Percentiles rank a stretch among this genome's conserved stretches.
Evolutionary conservation across 73 alveolate species (phyloP).

Genomic region (Symbiodinium natans): DNA sequence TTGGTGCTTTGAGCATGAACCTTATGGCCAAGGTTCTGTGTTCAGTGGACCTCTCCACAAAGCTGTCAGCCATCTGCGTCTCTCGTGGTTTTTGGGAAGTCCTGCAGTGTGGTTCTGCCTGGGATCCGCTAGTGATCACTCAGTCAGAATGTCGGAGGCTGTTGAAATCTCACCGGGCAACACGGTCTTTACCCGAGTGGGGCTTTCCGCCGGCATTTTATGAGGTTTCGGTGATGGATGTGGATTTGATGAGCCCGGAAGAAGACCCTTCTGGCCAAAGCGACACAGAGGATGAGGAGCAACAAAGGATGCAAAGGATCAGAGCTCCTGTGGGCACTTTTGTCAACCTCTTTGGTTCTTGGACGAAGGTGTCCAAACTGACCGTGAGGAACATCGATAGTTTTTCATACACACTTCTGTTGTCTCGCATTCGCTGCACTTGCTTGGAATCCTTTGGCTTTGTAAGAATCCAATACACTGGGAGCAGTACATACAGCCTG

Average conservation of each 20-base stretch:
- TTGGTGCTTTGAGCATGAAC: background rate
- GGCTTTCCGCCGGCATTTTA: background rate
- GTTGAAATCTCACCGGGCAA: background rate
- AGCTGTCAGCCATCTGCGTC: constrained; percentile 34
- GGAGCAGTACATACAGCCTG: background rate
- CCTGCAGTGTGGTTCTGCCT: constrained; percentile 13
- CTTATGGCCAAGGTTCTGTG: background rate
- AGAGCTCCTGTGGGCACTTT: constrained; percentile 22
- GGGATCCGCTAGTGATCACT: constrained; percentile 33
- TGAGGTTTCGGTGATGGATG: background rate
- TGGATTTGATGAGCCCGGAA: constrained; percentile 12
- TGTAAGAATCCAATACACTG: background rate
- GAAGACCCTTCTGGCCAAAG: too few relatives aligned
- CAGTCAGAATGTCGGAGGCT: background rate
- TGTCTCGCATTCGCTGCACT: background rate
- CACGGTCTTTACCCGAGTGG: background rate
- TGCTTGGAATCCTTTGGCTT: background rate
- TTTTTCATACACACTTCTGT: background rate
- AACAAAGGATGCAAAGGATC: background rate
- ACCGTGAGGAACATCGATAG: background rate
- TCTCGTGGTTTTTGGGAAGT: background rate
- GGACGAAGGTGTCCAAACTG: background rate
- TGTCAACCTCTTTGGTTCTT: background rate
- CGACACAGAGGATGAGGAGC: constrained; percentile 26
- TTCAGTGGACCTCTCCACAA: background rate